Base-by-base conservation (phyloP, 208 protist species). In the Porcisia deanei region DNA sequence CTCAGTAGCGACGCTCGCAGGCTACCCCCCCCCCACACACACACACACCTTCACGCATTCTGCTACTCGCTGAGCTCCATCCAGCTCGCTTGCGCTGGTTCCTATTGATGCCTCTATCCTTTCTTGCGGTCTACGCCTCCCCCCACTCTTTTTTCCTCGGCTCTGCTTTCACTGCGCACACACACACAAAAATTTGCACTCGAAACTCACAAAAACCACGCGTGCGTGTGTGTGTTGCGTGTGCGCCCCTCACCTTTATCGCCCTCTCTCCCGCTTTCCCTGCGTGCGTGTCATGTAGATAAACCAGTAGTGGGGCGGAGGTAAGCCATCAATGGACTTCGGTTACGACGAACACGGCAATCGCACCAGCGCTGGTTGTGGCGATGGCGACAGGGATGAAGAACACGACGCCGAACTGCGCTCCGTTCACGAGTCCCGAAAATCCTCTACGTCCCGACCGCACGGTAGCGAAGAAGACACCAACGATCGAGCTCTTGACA, bases 271-370 rank as follows among this genome's bases (percentile, higher is more conserved):
- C 25, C 25, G 9, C 22, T 41, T 2, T 0, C 59, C 39, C 10
- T 37, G 20, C 59, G 25, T 65, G 34, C 34, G 5, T 30, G 6
- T 39, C 7, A 30, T 22, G 59, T 43, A 68, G 10, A 30, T 25
- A 6, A 37, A 71, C 30, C 10, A 5, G 22, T 16, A 1, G 25
- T 22, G 22, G 25, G 22, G 20, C 6, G 20, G 18, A 64, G 49
- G 43, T n/a, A 37, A 45, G 41, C 39, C 53, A 3, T 18, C 49
- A 30, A 95, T 95, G 91, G 74, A 95, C 68, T 95, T 89, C 60
- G 88, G 91, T 12, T 95, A 93, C 80, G 87, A 95, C 79, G 91
- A 91, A 68, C 67, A 86, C 52, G 88, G 91, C 12, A 88, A 91
- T 54, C 82, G 85, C 58, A 82, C 74, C 10, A 55, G 30, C 9